These are phyloP conservation scores for Trypanosoma brucei DNA, from an alignment of 208 protist species.

Conservation along the genomic window DNA sequence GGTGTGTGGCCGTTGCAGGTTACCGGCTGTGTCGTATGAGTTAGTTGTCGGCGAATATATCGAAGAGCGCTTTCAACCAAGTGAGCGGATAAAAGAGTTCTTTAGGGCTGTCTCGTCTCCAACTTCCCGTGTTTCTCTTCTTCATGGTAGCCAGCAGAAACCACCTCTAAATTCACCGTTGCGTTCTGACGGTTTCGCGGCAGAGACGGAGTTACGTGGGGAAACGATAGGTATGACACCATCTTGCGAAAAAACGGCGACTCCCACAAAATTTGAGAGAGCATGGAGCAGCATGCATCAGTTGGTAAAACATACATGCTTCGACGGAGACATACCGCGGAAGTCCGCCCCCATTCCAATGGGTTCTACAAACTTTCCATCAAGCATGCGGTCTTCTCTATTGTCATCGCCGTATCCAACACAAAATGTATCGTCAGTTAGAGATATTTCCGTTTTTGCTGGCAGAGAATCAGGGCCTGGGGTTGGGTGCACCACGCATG, in stretches of 20 bases:
- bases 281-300: background rate
- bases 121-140: conserved; percentile 27
- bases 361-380: background rate
- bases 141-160: conserved; percentile 6
- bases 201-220: background rate
- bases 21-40: conserved; percentile 31
- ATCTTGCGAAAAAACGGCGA: background rate
- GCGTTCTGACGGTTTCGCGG: background rate
- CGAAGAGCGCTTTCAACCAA: conserved; percentile 50
- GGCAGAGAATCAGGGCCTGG: background rate
- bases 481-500: no score
- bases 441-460: background rate
- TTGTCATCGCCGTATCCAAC: conserved; percentile 5
- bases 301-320: background rate
- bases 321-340: background rate
- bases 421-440: background rate
- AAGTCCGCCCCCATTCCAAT: conserved; percentile 18
- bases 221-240: background rate
- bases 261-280: background rate
- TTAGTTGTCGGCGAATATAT: conserved; percentile 44
- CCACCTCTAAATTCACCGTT: no score
- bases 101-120: conserved; percentile 37
- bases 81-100: conserved; percentile 37
- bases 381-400: conserved; percentile 9
- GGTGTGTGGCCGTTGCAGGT: conserved; percentile 31